Base-by-base conservation (phyloP, 768 basidiomycete genomes). In the Termitomyces sp. region DNA sequence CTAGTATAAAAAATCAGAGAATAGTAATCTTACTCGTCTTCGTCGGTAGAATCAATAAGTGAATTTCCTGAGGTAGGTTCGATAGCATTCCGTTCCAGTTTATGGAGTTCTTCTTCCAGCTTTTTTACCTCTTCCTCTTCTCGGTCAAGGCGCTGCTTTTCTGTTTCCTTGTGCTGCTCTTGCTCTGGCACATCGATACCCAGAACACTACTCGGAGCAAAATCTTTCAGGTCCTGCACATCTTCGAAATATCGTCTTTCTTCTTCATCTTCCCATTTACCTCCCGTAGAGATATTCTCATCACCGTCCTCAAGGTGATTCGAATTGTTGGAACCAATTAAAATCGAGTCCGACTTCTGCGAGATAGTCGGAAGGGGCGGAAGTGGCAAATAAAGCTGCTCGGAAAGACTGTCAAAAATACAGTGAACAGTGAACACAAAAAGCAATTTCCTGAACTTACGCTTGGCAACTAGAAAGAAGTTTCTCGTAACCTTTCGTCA, bases 221-320 rank as follows among this genome's bases (percentile, higher is more conserved):
- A 92, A 58, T 97, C 93, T 58, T 88, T 88, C 54, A 98, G 70
- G 70, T 98, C 97, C 58, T 90, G 83, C 44, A 97, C 76, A 59
- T 98, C 94, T 67, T 98, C 96, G 64, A 88, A 98, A 72, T 96
- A 98, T 58, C 87, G 78, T 24, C 90, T 79, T 69, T 98, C 96
- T 74, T 99, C 96, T 63, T 98, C 97, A 64, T 98, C 97, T 70
- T 93, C 93, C 97, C 97, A 99, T 70, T 98, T 94, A 4, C 94
- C 90, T 6, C 89, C 87, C 3, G 79, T 73, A 4, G 70, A 70
- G 10, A 76, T 62, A 26, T 74, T 66, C 46, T 89, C 84, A 8
- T 93, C 88, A 1, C 78, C 75, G 24, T 81, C 85, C 6, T 77
- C 75, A 22, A 72, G 55, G 9, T 70, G 68, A 55, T 64, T 74